phyloP scores from a whole-genome alignment of 2,329 filamentous ascomycete genomes.

The Pseudopyricularia javanii region DNA sequence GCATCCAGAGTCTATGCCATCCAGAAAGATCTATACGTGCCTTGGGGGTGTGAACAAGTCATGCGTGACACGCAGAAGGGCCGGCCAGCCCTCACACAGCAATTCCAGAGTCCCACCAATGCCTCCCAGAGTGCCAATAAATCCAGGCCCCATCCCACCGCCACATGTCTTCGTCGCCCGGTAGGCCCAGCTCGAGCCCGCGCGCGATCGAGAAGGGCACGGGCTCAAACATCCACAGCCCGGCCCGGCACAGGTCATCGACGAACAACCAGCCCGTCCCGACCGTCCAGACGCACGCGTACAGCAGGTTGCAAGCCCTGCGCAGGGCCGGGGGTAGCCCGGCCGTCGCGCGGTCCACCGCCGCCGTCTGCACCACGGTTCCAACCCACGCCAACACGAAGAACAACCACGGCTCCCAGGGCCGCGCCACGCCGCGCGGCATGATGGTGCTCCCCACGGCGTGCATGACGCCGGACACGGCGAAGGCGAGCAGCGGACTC shows the following conservation, averaged over 20 bases:
- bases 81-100: background rate
- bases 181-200: constrained; percentile 39
- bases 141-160: constrained; percentile 49
- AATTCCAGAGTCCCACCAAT: constrained; percentile 45
- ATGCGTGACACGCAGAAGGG: too few species aligned
- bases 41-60: too few species aligned
- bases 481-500: constrained; percentile 40
- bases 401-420: constrained; percentile 50
- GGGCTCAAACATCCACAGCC: constrained; percentile 72
- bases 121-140: constrained; percentile 41
- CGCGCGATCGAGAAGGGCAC: constrained; percentile 65
- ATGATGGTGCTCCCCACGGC: constrained; percentile 56
- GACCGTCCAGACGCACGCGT: constrained; percentile 55
- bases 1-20: too few species aligned
- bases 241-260: constrained; percentile 63
- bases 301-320: constrained; percentile 45
- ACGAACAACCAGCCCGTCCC: constrained; percentile 52
- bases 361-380: constrained; percentile 42
- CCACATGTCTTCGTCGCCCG: constrained; percentile 48
- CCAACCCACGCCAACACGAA: constrained; percentile 61
- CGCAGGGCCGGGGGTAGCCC: constrained; percentile 21
- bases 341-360: constrained; percentile 5
- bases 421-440: constrained; percentile 33
- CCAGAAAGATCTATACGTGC: too few species aligned
- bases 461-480: constrained; percentile 58